Conservation (phyloP, 805 yeast genomes). For the Yamadazyma takamatsuzukensis region DNA sequence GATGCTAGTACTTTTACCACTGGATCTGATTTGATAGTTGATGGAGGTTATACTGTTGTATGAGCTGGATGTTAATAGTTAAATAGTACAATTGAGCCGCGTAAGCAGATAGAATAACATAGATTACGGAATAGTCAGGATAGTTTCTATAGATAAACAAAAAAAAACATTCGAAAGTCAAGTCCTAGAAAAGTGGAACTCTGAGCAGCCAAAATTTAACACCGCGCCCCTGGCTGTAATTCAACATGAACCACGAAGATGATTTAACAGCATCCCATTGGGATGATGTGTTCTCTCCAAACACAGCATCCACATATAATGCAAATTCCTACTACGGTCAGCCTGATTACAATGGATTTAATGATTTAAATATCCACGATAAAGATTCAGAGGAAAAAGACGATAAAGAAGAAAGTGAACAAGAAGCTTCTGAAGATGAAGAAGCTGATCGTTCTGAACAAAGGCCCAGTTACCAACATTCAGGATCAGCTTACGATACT, state of each 20-base stretch:
- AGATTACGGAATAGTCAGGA: too few relatives aligned
- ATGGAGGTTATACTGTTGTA: slow-evolving; percentile 44
- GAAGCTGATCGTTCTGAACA: slow-evolving; percentile 5
- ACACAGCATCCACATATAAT: slow-evolving; percentile 14
- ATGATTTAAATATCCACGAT: slow-evolving; percentile 16
- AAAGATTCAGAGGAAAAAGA: slow-evolving; percentile 6
- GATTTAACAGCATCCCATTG: slow-evolving; percentile 55
- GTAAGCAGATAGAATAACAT: too few relatives aligned
- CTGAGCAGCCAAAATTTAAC: too few relatives aligned
- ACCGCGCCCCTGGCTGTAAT: too few relatives aligned
- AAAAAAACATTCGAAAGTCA: too few relatives aligned
- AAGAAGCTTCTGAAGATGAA: slow-evolving; percentile 9
- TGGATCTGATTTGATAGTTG: slow-evolving; percentile 43
- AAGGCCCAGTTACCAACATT: neutral
- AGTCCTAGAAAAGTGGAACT: too few relatives aligned
- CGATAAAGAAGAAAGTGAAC: slow-evolving; percentile 12
- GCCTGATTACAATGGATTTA: slow-evolving; percentile 16
- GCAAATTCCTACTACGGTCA: slow-evolving; percentile 6
- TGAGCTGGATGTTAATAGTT: too few relatives aligned
- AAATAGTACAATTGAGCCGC: too few relatives aligned
- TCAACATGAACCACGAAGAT: slow-evolving; percentile 40
- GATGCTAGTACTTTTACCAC: slow-evolving; percentile 43
- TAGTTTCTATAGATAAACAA: too few relatives aligned
- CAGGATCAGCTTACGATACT: slow-evolving; percentile 9
- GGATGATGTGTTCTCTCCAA: slow-evolving; percentile 53